A percentile compares a stretch with the other conserved stretches of the same genome.
phyloP scores from a whole-genome alignment of 2,329 filamentous ascomycete species.

The Dendryphion nanum region DNA sequence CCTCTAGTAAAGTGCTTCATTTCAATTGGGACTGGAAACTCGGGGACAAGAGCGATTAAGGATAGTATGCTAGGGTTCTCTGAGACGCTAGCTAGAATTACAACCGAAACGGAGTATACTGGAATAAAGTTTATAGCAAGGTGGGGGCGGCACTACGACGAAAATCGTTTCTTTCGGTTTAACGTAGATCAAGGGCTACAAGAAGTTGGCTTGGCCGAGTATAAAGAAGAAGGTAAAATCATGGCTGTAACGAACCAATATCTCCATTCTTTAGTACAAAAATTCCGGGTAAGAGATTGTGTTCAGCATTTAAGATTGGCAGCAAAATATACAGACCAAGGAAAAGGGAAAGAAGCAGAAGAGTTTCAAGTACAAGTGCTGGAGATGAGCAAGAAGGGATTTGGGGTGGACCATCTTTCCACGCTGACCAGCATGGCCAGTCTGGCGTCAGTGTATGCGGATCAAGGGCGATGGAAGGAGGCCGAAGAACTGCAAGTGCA shows the following conservation, averaged over 20 bases:
- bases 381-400: no score
- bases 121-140: background rate
- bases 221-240: constrained; percentile 6
- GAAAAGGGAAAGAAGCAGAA: no score
- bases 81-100: constrained; percentile 4
- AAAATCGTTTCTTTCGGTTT: constrained; percentile 8
- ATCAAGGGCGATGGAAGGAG: no score
- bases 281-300: no score
- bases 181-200: constrained; percentile 10
- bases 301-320: no score
- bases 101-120: constrained; percentile 10
- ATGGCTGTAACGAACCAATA: background rate
- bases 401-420: no score
- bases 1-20: constrained; percentile 11
- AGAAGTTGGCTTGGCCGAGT: constrained; percentile 7
- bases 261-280: no score
- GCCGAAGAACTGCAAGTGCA: no score
- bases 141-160: background rate
- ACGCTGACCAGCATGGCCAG: no score
- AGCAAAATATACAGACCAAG: no score
- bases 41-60: constrained; percentile 7
- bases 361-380: no score
- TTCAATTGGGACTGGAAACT: constrained; percentile 10
- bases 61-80: constrained; percentile 6
- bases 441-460: no score